Base-by-base conservation (phyloP, 257 asterid species). In the Catharanthus roseus region DNA sequence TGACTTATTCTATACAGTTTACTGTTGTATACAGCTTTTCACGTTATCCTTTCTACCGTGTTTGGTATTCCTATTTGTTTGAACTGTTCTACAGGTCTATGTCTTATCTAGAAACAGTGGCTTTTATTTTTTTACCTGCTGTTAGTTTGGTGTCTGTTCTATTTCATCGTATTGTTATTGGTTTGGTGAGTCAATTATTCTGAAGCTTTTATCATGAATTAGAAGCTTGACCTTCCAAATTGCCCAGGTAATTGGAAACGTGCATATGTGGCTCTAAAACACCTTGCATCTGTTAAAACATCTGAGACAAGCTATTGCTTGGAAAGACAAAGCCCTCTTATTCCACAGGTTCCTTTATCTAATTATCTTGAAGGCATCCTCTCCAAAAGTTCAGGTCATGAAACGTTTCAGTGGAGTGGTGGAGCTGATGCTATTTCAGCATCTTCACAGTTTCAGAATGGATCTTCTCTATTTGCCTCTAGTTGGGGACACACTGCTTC, bases 181-280 rank as follows among this genome's bases (percentile, higher is more conserved):
- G 39, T 55, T 42, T 47, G 24, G 8, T 13, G 55, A 12, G 11
- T 55, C 36, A 51, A 19, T 18, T 65, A 19, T 55, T 7, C 5
- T 58, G 41, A 39, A 57, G 47, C 67, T 19, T 58, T 56, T 62
- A 53, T 19, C 64, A 50, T 62, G 38, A 41, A 64, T 38, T 57
- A 65, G 39, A 47, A 42, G 1, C 47, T 6, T 64, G 42, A 28
- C 62, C 16, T 47, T 74, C 44, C 45, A 70, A 73, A 68, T 81
- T 81, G 67, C 70, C 53, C 80, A 91, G 99, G 97, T 72, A 86
- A 91, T 78, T 93, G 93, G 91, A 88, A 81, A 78, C 96, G 97
- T 57, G 90, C 97, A 63, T 70, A 81, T 76, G 80, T 87, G 78
- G 96, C 95, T 81, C 74, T 93, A 85, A 85, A 86, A 75, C 93